Evolutionary conservation across 139 green algal species (phyloP).

Genomic region (Chlamydomonas sp.): DNA sequence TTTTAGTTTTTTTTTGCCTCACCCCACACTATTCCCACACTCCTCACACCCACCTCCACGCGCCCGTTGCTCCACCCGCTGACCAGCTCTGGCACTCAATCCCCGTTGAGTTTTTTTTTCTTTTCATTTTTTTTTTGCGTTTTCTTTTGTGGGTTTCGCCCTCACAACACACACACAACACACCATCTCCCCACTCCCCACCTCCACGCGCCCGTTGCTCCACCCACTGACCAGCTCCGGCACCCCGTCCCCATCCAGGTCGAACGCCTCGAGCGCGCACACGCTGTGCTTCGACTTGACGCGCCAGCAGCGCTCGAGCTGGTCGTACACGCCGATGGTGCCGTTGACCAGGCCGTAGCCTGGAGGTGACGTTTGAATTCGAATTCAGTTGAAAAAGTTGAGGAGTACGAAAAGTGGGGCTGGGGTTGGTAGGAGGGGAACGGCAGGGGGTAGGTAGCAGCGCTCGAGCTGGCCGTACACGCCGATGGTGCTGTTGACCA

Average conservation of each 20-base stretch:
- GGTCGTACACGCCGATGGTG: constrained; percentile 64
- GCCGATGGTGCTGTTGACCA: constrained; percentile 63
- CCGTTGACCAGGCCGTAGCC: constrained; percentile 69
- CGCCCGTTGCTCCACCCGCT: neutral
- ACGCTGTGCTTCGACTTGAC: constrained; percentile 69
- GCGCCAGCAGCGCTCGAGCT: constrained; percentile 55
- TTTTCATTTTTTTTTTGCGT: too few relatives aligned
- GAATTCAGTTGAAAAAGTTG: too few relatives aligned
- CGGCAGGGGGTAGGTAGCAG: constrained; percentile 30
- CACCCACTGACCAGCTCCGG: constrained; percentile 68
- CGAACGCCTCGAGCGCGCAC: constrained; percentile 40
- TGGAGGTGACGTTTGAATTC: too few relatives aligned
- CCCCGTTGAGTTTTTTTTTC: too few relatives aligned
- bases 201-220: constrained; percentile 59
- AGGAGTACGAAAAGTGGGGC: neutral
- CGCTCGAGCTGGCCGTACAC: constrained; percentile 50
- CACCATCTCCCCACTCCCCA: too few relatives aligned
- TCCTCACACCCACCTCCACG: neutral
- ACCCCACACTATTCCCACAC: constrained; percentile 1
- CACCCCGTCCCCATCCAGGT: constrained; percentile 60
- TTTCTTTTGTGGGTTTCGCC: too few relatives aligned
- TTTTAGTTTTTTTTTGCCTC: neutral
- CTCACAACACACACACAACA: too few relatives aligned
- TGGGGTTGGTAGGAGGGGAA: neutral
- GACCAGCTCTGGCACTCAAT: neutral